Base-by-base conservation (phyloP, 2,329 filamentous ascomycete genomes). In the Hypoxylon sp. region DNA sequence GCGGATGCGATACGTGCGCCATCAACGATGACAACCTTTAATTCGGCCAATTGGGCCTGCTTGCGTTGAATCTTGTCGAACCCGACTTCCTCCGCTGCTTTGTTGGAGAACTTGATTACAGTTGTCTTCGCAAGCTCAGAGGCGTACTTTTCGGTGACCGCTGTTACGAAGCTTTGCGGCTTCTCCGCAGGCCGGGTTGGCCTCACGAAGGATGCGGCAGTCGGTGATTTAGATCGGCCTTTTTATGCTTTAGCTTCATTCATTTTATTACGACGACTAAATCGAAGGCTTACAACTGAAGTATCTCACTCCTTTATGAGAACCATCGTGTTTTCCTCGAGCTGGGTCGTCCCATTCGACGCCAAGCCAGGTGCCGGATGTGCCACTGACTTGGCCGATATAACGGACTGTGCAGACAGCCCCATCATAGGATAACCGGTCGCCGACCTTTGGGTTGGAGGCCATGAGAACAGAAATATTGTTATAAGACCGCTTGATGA, bases 321-420 rank as follows among this genome's bases (percentile, higher is more conserved):
- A 89, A 65, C 96, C 96, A 75, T 95, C 88, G 80, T 99, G 94
- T 83, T 98, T 98, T 68, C 96, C 96, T 75, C 94, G 87, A 39
- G 85, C 86, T 62, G 90, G 83, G 79, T 98, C 93, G 80, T 98
- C 95, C 96, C 96, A 99, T 86, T 99, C 96, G 52, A 98, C 93
- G 51, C 96, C 96, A 35, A 98, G 86, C 94, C 95, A 98, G 69
- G 87, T 84, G 53, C 93, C 93, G 47, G 87, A 85, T 7, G 93
- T 94, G 72, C 92, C 92, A 55, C 88, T 85, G 6, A 98, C 91
- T 35, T 86, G 80, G 48, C 96, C 96, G 68, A 92, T 82, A 77
- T 94, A 98, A 68, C 93, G 90, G 64, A 98, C 87, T 0, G 95
- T 98, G 80, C 94, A 97, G 46, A 92, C 81, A 19, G 89, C 88